These are phyloP conservation scores for Imleria badia DNA, from an alignment of 768 basidiomycete species.

Conservation along the genomic window DNA sequence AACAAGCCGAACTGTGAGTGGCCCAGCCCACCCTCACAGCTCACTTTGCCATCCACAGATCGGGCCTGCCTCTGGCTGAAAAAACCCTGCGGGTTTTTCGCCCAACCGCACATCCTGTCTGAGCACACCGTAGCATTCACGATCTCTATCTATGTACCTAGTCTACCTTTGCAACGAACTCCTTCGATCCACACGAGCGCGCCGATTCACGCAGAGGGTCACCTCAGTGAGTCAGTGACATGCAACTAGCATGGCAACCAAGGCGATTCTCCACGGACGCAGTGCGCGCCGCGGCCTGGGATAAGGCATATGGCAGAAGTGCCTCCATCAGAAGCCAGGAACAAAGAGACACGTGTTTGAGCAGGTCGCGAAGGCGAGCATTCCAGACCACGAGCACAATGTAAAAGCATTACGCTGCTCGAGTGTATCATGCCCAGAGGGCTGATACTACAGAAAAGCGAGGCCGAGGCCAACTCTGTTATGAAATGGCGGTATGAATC, in stretches of 20 bases:
- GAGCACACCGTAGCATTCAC: too few relatives aligned
- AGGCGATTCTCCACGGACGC: not conserved
- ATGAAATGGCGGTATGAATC: not conserved
- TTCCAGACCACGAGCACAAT: not conserved
- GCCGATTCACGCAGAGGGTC: too few relatives aligned
- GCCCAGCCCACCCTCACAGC: not conserved
- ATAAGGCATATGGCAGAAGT: slow-evolving; percentile 4
- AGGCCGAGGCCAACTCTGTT: not conserved
- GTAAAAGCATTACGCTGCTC: not conserved
- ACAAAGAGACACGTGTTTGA: not conserved
- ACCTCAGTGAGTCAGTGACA: not conserved
- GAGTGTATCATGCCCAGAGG: not conserved
- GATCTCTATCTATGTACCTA: too few relatives aligned
- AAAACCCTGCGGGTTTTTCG: not conserved
- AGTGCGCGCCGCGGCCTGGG: not conserved
- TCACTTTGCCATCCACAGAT: not conserved
- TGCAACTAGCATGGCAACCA: not conserved
- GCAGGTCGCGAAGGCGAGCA: not conserved
- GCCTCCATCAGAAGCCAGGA: slow-evolving; percentile 1
- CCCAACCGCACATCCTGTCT: too few relatives aligned
- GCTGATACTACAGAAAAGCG: not conserved
- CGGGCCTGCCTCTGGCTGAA: not conserved
- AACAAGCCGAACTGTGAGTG: not conserved
- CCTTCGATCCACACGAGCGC: too few relatives aligned
- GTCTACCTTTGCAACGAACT: too few relatives aligned